Percentiles rank a stretch among this genome's conserved stretches.
phyloP scores from a whole-genome alignment of 2,329 filamentous ascomycete genomes.

The Scleromitrula shiraiana region DNA sequence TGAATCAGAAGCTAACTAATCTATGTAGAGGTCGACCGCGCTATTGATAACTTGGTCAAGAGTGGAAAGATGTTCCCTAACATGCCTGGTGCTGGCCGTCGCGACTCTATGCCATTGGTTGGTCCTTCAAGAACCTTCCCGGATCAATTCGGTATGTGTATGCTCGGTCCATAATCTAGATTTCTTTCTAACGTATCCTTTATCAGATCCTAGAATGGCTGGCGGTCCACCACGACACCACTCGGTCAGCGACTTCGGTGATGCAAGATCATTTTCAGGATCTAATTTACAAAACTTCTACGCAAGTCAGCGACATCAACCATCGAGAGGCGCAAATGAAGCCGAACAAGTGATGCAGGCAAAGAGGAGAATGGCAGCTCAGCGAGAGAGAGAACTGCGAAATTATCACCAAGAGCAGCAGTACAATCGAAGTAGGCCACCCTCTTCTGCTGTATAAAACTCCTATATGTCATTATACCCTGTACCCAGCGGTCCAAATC shows the following conservation, averaged over 20 bases:
- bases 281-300: constrained; percentile 91
- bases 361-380: constrained; percentile 97
- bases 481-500: constrained; percentile 29
- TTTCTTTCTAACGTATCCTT: constrained; percentile 3
- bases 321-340: constrained; percentile 74
- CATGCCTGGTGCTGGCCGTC: constrained; percentile 49
- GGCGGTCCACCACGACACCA: constrained; percentile 64
- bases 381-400: constrained; percentile 96
- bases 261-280: constrained; percentile 62
- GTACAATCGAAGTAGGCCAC: constrained; percentile 97
- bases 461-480: constrained; percentile 22
- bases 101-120: constrained; percentile 69
- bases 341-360: constrained; percentile 98
- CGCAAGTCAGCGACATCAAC: constrained; percentile 84
- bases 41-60: constrained; percentile 91
- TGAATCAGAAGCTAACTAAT: constrained; percentile 9
- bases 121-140: constrained; percentile 47
- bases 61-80: constrained; percentile 91
- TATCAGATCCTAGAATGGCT: constrained; percentile 61
- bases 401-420: constrained; percentile 99
- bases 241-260: constrained; percentile 72
- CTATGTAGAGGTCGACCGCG: constrained; percentile 79
- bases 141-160: constrained; percentile 49
- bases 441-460: constrained; percentile 59
- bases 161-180: background rate